phyloP scores from a whole-genome alignment of 371 early-diverging fungal species.

The Lichtheimia ornata region DNA sequence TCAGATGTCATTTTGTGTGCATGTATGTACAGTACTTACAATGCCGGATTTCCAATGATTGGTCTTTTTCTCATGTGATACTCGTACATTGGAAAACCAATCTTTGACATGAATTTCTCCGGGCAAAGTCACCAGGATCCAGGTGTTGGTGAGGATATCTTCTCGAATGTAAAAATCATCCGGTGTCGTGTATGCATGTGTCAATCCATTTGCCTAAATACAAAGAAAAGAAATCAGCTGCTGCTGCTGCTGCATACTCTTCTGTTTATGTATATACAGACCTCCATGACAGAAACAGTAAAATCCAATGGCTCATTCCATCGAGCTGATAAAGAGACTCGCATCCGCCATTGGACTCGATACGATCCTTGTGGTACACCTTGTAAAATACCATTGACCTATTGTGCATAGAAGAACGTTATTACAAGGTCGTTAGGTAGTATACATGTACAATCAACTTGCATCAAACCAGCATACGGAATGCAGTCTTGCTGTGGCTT shows the following conservation, averaged over 20 bases:
- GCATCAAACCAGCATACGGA: constrained; percentile 49
- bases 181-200: constrained; percentile 13
- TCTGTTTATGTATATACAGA: not conserved
- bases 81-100: constrained; percentile 12
- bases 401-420: too few species aligned
- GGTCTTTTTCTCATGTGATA: constrained; percentile 17
- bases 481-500: constrained; percentile 26
- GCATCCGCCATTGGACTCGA: constrained; percentile 20
- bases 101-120: constrained; percentile 12
- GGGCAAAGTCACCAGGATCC: constrained; percentile 20
- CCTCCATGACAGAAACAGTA: constrained; percentile 1
- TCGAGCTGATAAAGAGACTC: constrained; percentile 14
- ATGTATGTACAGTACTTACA: constrained; percentile 13
- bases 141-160: constrained; percentile 14
- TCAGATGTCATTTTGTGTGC: not conserved
- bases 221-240: too few species aligned
- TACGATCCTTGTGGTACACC: constrained; percentile 20
- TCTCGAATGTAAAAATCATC: constrained; percentile 8
- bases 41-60: constrained; percentile 21
- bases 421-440: too few species aligned
- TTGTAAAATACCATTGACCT: constrained; percentile 18
- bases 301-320: constrained; percentile 22
- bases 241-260: too few species aligned
- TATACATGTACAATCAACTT: not conserved
- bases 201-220: too few species aligned